Percentiles rank a stretch among this genome's conserved stretches.
Evolutionary conservation across 2,329 filamentous ascomycete genomes (phyloP).

Genomic region (Fusarium hainanense): DNA sequence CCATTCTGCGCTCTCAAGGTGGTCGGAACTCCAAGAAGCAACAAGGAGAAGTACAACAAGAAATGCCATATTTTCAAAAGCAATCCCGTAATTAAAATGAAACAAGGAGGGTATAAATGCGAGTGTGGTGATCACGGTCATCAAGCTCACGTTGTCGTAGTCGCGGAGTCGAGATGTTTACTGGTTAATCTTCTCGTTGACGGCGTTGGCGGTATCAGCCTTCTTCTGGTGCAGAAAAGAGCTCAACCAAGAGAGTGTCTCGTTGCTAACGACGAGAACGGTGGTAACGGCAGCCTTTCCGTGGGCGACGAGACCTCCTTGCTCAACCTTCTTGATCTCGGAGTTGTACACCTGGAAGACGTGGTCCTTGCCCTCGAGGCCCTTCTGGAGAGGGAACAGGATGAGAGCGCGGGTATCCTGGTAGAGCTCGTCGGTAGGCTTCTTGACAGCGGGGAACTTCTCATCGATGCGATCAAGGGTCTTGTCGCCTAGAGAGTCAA

Average conservation of each 20-base stretch:
- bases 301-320: slow-evolving; percentile 72
- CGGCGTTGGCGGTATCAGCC: slow-evolving; percentile 66
- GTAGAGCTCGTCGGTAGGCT: slow-evolving; percentile 77
- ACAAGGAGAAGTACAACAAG: slow-evolving; percentile 24
- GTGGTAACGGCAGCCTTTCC: slow-evolving; percentile 78
- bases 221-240: slow-evolving; percentile 71
- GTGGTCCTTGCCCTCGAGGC: slow-evolving; percentile 70
- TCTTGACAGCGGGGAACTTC: slow-evolving; percentile 78
- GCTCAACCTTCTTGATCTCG: slow-evolving; percentile 72
- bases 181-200: slow-evolving; percentile 64
- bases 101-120: slow-evolving; percentile 43
- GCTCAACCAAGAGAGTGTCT: slow-evolving; percentile 71
- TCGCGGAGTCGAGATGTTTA: slow-evolving; percentile 40
- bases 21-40: slow-evolving; percentile 13
- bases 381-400: slow-evolving; percentile 71
- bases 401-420: slow-evolving; percentile 71
- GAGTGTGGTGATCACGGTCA: slow-evolving; percentile 16
- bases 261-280: slow-evolving; percentile 72
- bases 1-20: slow-evolving; percentile 3
- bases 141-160: slow-evolving; percentile 23
- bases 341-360: slow-evolving; percentile 66
- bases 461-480: slow-evolving; percentile 76
- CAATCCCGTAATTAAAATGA: slow-evolving; percentile 16
- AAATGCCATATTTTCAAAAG: slow-evolving; percentile 10
- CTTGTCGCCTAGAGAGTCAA: slow-evolving; percentile 79